Evolutionary conservation across 2,329 filamentous ascomycete genomes (phyloP), one percentile per base, ranked within the genome.

Genomic region (Venturia aucupariae): DNA sequence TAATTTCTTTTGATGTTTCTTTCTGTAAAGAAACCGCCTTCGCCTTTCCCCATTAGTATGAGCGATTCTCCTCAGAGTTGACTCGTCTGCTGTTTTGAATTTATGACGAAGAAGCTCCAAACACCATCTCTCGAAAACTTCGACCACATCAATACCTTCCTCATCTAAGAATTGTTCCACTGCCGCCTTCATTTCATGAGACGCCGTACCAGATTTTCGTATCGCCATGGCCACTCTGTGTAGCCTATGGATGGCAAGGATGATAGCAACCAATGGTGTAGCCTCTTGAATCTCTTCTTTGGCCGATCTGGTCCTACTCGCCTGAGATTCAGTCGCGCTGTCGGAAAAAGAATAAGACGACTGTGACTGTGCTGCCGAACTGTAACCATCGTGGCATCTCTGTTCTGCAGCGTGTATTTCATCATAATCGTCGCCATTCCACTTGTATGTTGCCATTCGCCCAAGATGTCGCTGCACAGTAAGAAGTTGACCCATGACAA

Each of bases 201-300:
- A 61, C 15, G 54, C 48, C n/a, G 42, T 38, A n/a, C 42, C 54
- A 57, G 30, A 63, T 61, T 64, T 62, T 32, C 67, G 60, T 22
- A 68, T 67, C 8, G 64, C 38, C 38, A 64, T 51, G 1, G 67
- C 59, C 30, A 68, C 63, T 30, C 67, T 57, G 59, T 66, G 64
- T 13, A 68, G 64, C 32, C 55, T 44, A 30, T 64, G 62, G 15
- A 68, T 65, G 1, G 64, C 46, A 44, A 61, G 22, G 48, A 54
- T 61, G n/a, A 54, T 63, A 44, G 60, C 30, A 55, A 27, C 38
- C 59, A 64, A 41, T 46, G 48, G 22, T 17, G 44, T 24, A 64
- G 39, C 15, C 32, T 64, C 35, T 54, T 48, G 30, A 6, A 38
- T 15, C 7, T 63, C 61, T 22, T 62, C 61, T 59, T 22, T 46